phyloP scores from a whole-genome alignment of 176 grass and related monocot genomes.

The Microstegium vimineum region DNA sequence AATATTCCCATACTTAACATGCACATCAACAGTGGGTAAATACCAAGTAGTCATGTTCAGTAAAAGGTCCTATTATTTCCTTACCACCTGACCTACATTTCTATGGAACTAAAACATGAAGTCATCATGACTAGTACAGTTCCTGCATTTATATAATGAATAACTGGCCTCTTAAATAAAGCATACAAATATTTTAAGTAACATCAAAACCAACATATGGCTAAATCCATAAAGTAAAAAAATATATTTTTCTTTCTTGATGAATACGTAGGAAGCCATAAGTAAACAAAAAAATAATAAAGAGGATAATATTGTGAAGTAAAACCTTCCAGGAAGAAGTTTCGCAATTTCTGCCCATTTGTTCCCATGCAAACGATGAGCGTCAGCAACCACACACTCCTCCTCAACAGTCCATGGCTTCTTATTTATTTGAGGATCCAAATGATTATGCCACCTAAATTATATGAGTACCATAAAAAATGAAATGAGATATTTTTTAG shows the following conservation, averaged over 20 bases:
- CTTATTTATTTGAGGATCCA: conserved; percentile 88
- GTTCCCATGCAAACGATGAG: conserved; percentile 83
- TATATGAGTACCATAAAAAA: conserved; percentile 18
- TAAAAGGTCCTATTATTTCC: neutral
- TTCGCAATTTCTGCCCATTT: conserved; percentile 99
- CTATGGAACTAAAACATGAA: neutral
- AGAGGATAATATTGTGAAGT: conserved; percentile 24
- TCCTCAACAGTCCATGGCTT: conserved; percentile 80
- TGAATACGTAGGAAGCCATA: neutral
- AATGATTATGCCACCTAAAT: conserved; percentile 98
- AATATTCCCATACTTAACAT: neutral
- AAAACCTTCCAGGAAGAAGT: conserved; percentile 88
- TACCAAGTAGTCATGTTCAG: neutral
- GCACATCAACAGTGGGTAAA: neutral
- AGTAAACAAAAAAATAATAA: neutral
- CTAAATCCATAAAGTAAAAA: neutral
- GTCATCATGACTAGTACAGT: neutral
- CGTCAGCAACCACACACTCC: conserved; percentile 59
- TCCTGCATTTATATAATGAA: conserved; percentile 17
- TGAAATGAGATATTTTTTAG: neutral
- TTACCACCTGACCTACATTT: neutral
- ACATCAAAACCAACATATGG: neutral
- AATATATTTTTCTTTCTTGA: neutral
- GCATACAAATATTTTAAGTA: neutral
- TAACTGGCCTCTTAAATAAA: neutral